phyloP scores from a whole-genome alignment of 202 grass and related monocot species.

The Eragrostis tef region DNA sequence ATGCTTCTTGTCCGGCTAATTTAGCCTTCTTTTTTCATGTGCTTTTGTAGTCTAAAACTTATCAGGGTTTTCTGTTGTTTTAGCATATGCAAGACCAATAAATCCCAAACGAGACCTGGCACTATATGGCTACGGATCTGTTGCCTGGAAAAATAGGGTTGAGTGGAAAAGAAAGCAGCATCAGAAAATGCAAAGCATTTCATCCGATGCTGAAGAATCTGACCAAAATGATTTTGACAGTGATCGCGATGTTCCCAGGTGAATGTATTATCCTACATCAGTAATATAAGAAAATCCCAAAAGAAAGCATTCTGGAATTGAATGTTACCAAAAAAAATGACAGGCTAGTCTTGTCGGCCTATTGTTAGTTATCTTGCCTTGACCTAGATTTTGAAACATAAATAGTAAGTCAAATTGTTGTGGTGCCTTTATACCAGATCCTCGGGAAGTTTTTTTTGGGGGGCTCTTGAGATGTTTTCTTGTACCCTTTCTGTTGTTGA shows the following conservation, averaged over 20 bases:
- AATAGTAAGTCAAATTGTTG: background rate
- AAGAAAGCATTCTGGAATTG: conserved; percentile 15
- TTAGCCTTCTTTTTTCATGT: background rate
- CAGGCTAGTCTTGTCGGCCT: too few relatives aligned
- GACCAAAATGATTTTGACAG: conserved; percentile 43
- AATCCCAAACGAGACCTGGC: conserved; percentile 38
- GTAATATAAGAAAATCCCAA: too few relatives aligned
- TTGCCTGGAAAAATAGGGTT: conserved; percentile 46
- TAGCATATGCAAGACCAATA: conserved; percentile 32
- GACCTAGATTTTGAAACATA: background rate
- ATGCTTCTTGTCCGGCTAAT: background rate
- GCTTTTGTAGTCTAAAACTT: background rate
- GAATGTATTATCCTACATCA: background rate
- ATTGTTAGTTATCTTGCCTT: background rate
- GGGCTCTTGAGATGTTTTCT: conserved; percentile 1
- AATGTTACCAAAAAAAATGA: too few relatives aligned
- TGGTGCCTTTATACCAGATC: conserved; percentile 1
- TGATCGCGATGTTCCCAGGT: conserved; percentile 26
- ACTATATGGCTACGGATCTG: conserved; percentile 44
- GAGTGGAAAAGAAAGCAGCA: conserved; percentile 48
- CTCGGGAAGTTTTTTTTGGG: background rate
- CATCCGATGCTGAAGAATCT: conserved; percentile 44
- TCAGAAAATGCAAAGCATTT: conserved; percentile 42
- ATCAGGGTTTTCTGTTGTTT: background rate
- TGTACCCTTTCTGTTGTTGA: conserved; percentile 3